Base-by-base conservation (phyloP, 169 alveolate genomes). In the Sarcocystis neurona region DNA sequence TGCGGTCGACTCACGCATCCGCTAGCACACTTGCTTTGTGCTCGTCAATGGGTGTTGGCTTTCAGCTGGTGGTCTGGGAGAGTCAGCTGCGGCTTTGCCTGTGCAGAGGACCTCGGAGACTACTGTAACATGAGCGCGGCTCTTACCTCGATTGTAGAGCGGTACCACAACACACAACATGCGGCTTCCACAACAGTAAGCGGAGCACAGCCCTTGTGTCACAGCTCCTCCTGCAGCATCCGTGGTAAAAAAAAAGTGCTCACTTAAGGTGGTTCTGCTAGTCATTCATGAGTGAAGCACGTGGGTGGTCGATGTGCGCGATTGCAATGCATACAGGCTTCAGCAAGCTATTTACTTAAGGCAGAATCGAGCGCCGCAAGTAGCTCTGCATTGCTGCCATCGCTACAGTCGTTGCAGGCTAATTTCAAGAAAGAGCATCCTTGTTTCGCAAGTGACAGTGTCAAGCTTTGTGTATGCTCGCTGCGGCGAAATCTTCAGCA, bases 91-190 rank as follows among this genome's bases (percentile, higher is more conserved):
- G 82, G 82, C 82, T 72, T 72, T 37, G 82, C 82, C 20, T 72
- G 50, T 56, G 43, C 82, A 44, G 82, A 72, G 23, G 82, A 72
- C 34, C 82, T 72, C 56, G 15, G 82, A 32, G 82, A 72, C 82
- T 72, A 72, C 82, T 72, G 82, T 56, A 72, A n/a, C 82, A 72
- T 72, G 82, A 72, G 82, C 46, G 58, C 82, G 18, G 32, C 56
- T 5, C 82, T 72, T 12, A 72, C 58, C 0, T 0, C 58, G 27
- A 27, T 72, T 10, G 56, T 72, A 32, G 82, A 72, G 46, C 41
- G 82, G 32, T 72, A 27, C 32, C 82, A 72, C 82, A 6, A 30
- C 46, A 41, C 82, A 15, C 58, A 37, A 32, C 18, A 48, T 20
- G 0, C 60, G 5, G 82, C 82, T 20, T 72, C 58, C 58, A 39